Base-by-base conservation (phyloP, 176 grass and related monocot genomes). In the Ensete glaucum region DNA sequence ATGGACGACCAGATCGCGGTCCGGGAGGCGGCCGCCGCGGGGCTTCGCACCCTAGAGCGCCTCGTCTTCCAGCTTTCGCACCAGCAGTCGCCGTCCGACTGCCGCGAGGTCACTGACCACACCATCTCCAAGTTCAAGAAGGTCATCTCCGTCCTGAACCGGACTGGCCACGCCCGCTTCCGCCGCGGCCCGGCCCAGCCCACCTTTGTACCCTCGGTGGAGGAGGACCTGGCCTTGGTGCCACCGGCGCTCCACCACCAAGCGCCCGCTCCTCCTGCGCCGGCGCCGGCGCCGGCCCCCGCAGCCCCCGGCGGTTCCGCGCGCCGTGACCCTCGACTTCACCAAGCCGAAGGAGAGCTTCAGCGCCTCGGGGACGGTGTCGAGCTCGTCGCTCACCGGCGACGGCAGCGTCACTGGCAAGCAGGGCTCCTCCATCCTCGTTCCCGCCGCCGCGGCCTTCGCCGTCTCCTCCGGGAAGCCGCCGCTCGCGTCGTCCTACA, bases 151-250 rank as follows among this genome's bases (percentile, higher is more conserved):
- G 88, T 88, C 73, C 89, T 96, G 1, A 88, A 96, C 79, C 87
- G 93, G 64, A 92, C 85, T 21, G 93, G 93, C 52, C 93, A 96
- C 70, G 93, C 93, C 34, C 93, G 93, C 24, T 96, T 96, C 87
- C 81, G 90, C 26, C 89, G 90, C 54, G 88, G 90, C 75, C 83
- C 9, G 14, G 43, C 67, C 16, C 29, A 8, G 15, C 67, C 43
- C 67, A 17, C 9, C 15, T 17, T n/a, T 34, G 8, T 53, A 23
- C 8, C 23, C 7, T 12, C 20, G 1, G 51, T 29, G 7, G 1
- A n/a, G 2, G 2, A 62, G 48, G 5, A 10, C 49, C 7, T 16
- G 5, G 16, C 67, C 48, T 5, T 54, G 7, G 57, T 17, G 15
- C 57, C 16, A 73, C 6, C 51, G 27, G 9, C 65, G 52, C 2